Conservation (phyloP, 2,329 filamentous ascomycete species). For the Coniochaeta sp. region DNA sequence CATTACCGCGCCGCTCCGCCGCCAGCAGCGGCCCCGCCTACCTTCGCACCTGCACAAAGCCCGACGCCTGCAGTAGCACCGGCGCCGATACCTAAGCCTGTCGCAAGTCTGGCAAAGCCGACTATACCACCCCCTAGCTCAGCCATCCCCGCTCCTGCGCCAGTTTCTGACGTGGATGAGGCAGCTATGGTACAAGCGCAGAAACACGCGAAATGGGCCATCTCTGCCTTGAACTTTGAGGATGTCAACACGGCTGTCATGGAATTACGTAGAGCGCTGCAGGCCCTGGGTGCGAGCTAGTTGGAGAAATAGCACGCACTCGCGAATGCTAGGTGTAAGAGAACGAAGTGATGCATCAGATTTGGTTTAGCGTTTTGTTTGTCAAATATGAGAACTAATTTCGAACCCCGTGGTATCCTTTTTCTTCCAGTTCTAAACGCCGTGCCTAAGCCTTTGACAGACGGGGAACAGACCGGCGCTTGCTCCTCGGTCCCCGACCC, state of each 20-base stretch:
- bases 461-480: neutral
- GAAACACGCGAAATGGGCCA: constrained; percentile 95
- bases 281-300: constrained; percentile 52
- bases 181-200: constrained; percentile 69
- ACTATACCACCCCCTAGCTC: constrained; percentile 8
- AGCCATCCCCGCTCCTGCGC: constrained; percentile 9
- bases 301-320: neutral
- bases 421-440: neutral
- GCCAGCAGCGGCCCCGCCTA: constrained; percentile 17
- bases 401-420: neutral
- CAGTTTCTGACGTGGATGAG: constrained; percentile 45
- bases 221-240: constrained; percentile 94
- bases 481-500: too few species aligned
- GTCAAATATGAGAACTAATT: neutral
- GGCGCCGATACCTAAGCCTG: constrained; percentile 14
- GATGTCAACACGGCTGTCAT: constrained; percentile 85
- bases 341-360: neutral
- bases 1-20: constrained; percentile 24
- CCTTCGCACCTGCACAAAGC: constrained; percentile 13
- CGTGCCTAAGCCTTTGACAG: neutral
- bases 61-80: constrained; percentile 20
- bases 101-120: constrained; percentile 10
- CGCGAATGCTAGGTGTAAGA: neutral
- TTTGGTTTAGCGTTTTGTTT: neutral
- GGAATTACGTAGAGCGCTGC: constrained; percentile 71